phyloP scores from a whole-genome alignment of 768 basidiomycete genomes.

The Brasilioporus rufonigricans region DNA sequence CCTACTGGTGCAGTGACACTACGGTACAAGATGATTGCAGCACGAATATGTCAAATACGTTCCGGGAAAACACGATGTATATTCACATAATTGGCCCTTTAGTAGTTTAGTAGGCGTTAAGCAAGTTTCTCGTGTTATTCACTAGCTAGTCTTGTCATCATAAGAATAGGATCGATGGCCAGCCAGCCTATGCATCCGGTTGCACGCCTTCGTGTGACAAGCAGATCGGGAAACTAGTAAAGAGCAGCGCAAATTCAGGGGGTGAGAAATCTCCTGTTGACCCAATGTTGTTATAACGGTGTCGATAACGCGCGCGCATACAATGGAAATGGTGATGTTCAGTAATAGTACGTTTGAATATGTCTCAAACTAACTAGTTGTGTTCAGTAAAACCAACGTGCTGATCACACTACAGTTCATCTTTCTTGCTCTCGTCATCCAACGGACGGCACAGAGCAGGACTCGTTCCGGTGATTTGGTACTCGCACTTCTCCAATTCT shows the following conservation, averaged over 20 bases:
- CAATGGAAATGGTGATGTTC: neutral
- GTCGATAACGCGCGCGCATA: too few relatives aligned
- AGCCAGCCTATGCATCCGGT: neutral
- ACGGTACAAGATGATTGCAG: neutral
- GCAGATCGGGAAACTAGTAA: too few relatives aligned
- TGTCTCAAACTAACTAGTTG: neutral
- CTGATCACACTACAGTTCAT: slow-evolving; percentile 25
- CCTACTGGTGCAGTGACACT: neutral
- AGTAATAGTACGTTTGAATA: neutral
- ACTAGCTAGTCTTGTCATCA: neutral
- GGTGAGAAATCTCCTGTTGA: too few relatives aligned
- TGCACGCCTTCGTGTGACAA: too few relatives aligned
- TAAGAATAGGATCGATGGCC: neutral
- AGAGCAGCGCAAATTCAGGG: too few relatives aligned
- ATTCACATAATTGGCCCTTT: neutral
- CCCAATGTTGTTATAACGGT: too few relatives aligned
- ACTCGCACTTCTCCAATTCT: slow-evolving; percentile 97
- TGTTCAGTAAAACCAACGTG: slow-evolving; percentile 1
- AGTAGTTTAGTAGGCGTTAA: neutral
- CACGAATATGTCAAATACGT: neutral
- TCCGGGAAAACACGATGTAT: neutral
- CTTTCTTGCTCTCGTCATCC: slow-evolving; percentile 33
- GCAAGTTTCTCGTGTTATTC: neutral
- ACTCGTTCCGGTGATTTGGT: slow-evolving; percentile 79
- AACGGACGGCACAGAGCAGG: slow-evolving; percentile 73